Evolutionary conservation across 371 early-diverging fungal genomes (phyloP).

Genomic region (Gilbertella persicaria): DNA sequence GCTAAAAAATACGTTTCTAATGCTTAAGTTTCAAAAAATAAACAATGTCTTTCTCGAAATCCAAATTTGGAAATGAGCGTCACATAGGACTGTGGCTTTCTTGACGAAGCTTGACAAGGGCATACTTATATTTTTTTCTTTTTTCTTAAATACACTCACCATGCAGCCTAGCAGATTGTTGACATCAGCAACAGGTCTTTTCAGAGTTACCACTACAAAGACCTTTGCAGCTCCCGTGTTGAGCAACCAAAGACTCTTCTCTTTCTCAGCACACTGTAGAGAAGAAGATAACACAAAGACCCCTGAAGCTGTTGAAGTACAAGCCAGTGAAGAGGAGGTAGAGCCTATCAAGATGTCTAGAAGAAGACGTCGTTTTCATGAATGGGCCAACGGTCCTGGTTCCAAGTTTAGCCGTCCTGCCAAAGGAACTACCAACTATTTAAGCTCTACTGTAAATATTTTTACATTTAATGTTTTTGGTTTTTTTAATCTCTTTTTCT

Average conservation of each 20-base stretch:
- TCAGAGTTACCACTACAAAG: conserved; percentile 5
- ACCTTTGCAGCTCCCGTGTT: background rate
- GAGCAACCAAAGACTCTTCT: conserved; percentile 21
- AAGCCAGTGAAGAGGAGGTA: conserved; percentile 20
- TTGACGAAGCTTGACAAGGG: conserved; percentile 18
- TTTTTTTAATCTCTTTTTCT: conserved; percentile 5
- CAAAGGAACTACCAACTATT: conserved; percentile 50
- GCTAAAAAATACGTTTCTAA: conserved; percentile 21
- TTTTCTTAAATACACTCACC: background rate
- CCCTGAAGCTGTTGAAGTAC: conserved; percentile 18
- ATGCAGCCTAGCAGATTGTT: conserved; percentile 21
- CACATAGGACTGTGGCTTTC: conserved; percentile 10
- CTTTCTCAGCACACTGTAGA: conserved; percentile 6
- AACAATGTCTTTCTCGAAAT: background rate
- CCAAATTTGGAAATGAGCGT: conserved; percentile 1
- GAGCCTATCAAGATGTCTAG: conserved; percentile 47
- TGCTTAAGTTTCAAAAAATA: background rate
- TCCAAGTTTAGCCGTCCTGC: conserved; percentile 40
- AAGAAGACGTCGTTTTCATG: conserved; percentile 46
- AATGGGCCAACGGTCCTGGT: conserved; percentile 43
- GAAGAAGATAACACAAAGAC: conserved; percentile 30
- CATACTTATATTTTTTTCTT: conserved; percentile 5
- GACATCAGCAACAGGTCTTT: conserved; percentile 12
- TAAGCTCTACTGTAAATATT: conserved; percentile 29
- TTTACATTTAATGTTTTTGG: background rate